A percentile compares a stretch with the other conserved stretches of the same genome.
Conservation (phyloP, 2,329 filamentous ascomycete species). For the Stachybotrys chartarum region DNA sequence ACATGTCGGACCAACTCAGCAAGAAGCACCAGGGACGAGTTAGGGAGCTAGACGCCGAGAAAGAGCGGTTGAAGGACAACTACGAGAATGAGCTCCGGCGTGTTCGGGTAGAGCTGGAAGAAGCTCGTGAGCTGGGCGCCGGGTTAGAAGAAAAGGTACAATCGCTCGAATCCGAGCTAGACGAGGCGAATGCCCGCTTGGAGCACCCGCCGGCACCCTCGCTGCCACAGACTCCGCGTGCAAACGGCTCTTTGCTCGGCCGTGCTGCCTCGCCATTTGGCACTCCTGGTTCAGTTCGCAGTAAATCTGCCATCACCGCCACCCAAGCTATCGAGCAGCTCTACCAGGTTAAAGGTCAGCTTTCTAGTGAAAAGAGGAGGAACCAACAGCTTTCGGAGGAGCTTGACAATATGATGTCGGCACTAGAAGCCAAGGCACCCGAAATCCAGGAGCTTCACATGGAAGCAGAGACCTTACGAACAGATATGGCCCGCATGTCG, state of each 20-base stretch:
- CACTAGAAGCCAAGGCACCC: constrained; percentile 78
- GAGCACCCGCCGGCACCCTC: constrained; percentile 39
- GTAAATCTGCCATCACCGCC: constrained; percentile 48
- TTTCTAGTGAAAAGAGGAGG: constrained; percentile 66
- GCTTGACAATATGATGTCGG: constrained; percentile 77
- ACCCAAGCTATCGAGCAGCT: constrained; percentile 59
- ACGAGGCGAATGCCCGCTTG: constrained; percentile 42
- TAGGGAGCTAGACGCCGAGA: constrained; percentile 61
- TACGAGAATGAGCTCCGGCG: constrained; percentile 53
- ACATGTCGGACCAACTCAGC: constrained; percentile 72
- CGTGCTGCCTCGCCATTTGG: constrained; percentile 55
- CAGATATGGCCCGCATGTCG: constrained; percentile 79
- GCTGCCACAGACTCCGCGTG: constrained; percentile 52
- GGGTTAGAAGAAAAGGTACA: constrained; percentile 41
- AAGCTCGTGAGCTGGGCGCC: constrained; percentile 38
- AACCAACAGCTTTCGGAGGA: constrained; percentile 69
- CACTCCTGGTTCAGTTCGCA: constrained; percentile 51
- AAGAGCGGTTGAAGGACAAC: constrained; percentile 53
- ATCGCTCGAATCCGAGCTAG: constrained; percentile 45
- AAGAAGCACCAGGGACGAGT: constrained; percentile 64
- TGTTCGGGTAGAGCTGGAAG: constrained; percentile 50
- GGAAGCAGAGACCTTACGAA: constrained; percentile 73
- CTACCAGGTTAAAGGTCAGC: constrained; percentile 61
- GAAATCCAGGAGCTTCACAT: constrained; percentile 80
- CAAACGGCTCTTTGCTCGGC: constrained; percentile 46